phyloP scores from a whole-genome alignment of 1,139 yeast genomes.

The Yamadazyma atlantica region DNA sequence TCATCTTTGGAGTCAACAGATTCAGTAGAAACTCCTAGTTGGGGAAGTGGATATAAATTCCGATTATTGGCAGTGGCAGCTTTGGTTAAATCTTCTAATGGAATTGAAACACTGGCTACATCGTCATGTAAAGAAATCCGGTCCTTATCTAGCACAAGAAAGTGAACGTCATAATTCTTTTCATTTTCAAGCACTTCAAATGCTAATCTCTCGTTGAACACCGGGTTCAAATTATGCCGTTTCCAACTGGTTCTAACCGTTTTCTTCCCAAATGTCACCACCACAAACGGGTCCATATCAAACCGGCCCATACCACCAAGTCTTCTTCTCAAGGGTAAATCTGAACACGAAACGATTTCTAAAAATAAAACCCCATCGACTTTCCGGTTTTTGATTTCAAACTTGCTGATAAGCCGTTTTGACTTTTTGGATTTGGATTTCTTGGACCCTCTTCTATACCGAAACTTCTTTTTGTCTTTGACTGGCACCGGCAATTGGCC shows the following conservation, averaged over 20 bases:
- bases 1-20: conserved; percentile 9
- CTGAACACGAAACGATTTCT: conserved; percentile 71
- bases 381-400: conserved; percentile 38
- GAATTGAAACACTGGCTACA: conserved; percentile 64
- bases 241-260: conserved; percentile 86
- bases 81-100: conserved; percentile 47
- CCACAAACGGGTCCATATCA: conserved; percentile 97
- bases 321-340: conserved; percentile 65
- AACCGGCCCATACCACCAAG: conserved; percentile 64
- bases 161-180: conserved; percentile 59
- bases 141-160: conserved; percentile 82
- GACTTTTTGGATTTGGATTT: conserved; percentile 6
- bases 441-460: conserved; percentile 4
- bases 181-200: conserved; percentile 76
- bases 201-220: conserved; percentile 76
- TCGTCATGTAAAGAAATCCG: conserved; percentile 78
- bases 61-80: conserved; percentile 16
- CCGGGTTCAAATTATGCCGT: conserved; percentile 80
- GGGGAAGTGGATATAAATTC: conserved; percentile 5
- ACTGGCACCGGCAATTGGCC: conserved; percentile 4
- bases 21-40: conserved; percentile 6
- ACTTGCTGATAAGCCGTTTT: conserved; percentile 17
- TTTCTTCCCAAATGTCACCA: conserved; percentile 84
- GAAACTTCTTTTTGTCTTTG: conserved; percentile 6
- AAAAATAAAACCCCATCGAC: conserved; percentile 73